phyloP scores from a whole-genome alignment of 768 basidiomycete genomes.

The Phaffia tasmanica region DNA sequence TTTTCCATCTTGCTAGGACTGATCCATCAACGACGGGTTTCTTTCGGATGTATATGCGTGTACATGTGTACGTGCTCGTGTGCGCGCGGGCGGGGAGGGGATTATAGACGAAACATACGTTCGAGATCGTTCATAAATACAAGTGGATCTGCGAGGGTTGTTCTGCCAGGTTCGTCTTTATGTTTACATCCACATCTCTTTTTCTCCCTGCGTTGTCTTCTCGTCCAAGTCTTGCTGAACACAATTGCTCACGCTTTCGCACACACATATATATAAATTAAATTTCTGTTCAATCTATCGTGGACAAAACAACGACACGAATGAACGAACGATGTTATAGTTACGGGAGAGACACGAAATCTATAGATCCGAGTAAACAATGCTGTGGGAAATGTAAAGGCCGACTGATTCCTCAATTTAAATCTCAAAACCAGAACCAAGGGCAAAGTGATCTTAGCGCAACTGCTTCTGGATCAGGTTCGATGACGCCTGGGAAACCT shows the following conservation, averaged over 20 bases:
- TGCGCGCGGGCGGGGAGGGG: background rate
- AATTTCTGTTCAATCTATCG: background rate
- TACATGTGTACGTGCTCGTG: too few species aligned
- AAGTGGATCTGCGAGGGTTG: conserved; percentile 18
- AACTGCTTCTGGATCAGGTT: background rate
- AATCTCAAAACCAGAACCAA: background rate
- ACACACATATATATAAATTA: too few species aligned
- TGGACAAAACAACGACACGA: background rate
- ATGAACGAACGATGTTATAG: too few species aligned
- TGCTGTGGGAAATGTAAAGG: conserved; percentile 20
- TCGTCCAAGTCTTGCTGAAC: too few species aligned
- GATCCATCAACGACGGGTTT: too few species aligned
- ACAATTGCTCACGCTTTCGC: too few species aligned
- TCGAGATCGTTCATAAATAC: conserved; percentile 23
- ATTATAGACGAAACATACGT: conserved; percentile 22
- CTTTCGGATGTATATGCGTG: too few species aligned
- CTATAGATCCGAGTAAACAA: conserved; percentile 15
- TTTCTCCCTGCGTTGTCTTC: too few species aligned
- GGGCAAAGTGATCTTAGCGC: background rate
- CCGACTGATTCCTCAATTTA: conserved; percentile 6
- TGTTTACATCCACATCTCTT: background rate
- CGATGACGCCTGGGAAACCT: conserved; percentile 17
- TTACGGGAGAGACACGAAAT: conserved; percentile 22
- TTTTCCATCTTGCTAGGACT: background rate
- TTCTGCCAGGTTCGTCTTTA: conserved; percentile 10